A percentile compares a stretch with the other conserved stretches of the same genome.
These are phyloP conservation scores for Penicillium expansum DNA, from an alignment of 2,329 filamentous ascomycete genomes.

Conservation along the genomic window DNA sequence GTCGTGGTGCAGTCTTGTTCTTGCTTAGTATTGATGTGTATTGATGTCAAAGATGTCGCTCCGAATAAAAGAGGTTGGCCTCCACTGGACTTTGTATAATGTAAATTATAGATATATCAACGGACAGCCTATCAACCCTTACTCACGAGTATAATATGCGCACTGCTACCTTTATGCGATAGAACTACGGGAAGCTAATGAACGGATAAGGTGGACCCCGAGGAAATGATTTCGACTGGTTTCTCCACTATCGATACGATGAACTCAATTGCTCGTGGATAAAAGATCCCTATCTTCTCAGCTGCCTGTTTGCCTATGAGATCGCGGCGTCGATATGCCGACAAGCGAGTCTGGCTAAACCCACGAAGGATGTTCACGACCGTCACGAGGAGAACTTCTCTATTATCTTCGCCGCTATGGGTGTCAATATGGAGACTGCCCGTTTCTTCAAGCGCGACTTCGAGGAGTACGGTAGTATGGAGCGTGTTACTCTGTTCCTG, in stretches of 20 bases:
- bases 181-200: slow-evolving; percentile 16
- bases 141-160: slow-evolving; percentile 77
- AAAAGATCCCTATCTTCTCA: slow-evolving; percentile 99
- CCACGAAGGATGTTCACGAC: slow-evolving; percentile 94
- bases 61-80: too few relatives aligned
- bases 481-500: slow-evolving; percentile 94
- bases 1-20: not conserved
- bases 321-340: slow-evolving; percentile 98
- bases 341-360: slow-evolving; percentile 89
- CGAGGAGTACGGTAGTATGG: slow-evolving; percentile 98
- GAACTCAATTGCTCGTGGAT: too few relatives aligned
- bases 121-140: slow-evolving; percentile 97
- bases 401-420: slow-evolving; percentile 99
- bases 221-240: slow-evolving; percentile 99
- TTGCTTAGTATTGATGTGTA: not conserved
- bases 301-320: slow-evolving; percentile 97
- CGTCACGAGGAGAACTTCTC: slow-evolving; percentile 99
- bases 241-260: slow-evolving; percentile 99
- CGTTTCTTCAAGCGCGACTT: slow-evolving; percentile 99
- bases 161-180: not conserved
- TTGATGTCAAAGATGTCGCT: not conserved
- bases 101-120: slow-evolving; percentile 51
- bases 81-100: not conserved
- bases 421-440: slow-evolving; percentile 98
- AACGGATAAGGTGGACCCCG: slow-evolving; percentile 76